phyloP scores from a whole-genome alignment of 2,329 filamentous ascomycete species.

The Chaetomium sp. region DNA sequence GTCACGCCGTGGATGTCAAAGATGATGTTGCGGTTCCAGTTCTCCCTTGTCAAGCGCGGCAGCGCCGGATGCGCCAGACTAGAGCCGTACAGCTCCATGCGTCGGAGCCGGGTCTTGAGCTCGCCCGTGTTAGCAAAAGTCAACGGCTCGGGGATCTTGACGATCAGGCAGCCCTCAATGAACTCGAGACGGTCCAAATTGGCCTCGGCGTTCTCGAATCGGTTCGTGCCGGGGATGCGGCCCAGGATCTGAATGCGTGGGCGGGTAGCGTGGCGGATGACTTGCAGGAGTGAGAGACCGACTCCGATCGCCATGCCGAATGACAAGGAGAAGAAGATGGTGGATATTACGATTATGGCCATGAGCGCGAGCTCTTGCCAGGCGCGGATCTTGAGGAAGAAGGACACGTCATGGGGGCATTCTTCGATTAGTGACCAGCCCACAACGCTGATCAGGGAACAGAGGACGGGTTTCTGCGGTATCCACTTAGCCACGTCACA shows the following conservation, averaged over 20 bases:
- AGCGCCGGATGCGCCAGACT: slow-evolving; percentile 77
- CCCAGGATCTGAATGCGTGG: slow-evolving; percentile 95
- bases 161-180: slow-evolving; percentile 85
- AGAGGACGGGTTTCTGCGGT: slow-evolving; percentile 79
- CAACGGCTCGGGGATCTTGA: slow-evolving; percentile 94
- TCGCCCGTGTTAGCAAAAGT: slow-evolving; percentile 97
- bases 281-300: slow-evolving; percentile 78
- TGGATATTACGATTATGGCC: slow-evolving; percentile 82
- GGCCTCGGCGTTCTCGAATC: slow-evolving; percentile 32
- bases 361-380: slow-evolving; percentile 84
- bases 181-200: slow-evolving; percentile 73
- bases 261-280: slow-evolving; percentile 84
- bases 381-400: slow-evolving; percentile 80
- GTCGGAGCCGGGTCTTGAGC: slow-evolving; percentile 72
- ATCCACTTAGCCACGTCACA: background rate
- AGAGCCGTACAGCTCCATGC: slow-evolving; percentile 88
- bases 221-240: slow-evolving; percentile 43
- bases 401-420: slow-evolving; percentile 82
- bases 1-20: slow-evolving; percentile 99
- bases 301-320: slow-evolving; percentile 92
- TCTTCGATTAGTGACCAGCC: slow-evolving; percentile 94
- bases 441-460: slow-evolving; percentile 89
- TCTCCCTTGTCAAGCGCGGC: slow-evolving; percentile 67
- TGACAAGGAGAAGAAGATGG: slow-evolving; percentile 91
- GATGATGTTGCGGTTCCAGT: slow-evolving; percentile 85